A percentile compares a stretch with the other conserved stretches of the same genome.
Evolutionary conservation across 148 eudicot genomes (phyloP).

Genomic region (Persicaria tinctoria): DNA sequence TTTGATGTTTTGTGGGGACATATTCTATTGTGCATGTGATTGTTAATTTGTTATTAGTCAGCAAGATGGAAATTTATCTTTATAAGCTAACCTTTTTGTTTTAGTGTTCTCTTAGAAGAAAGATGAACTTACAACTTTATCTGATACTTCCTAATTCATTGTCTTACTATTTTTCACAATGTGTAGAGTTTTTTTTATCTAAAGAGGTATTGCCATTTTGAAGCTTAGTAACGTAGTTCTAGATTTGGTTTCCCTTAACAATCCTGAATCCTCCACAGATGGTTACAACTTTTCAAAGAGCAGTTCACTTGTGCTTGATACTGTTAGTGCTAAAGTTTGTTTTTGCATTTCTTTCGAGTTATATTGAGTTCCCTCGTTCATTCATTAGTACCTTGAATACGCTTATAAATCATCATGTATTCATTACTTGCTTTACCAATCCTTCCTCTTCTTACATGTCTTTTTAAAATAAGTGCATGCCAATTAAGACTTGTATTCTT

Average conservation of each 20-base stretch:
- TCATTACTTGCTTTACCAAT: background rate
- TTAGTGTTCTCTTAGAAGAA: background rate
- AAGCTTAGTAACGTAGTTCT: too few relatives aligned
- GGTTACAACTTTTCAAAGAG: background rate
- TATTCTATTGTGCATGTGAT: background rate
- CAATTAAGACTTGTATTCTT: background rate
- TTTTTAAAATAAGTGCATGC: background rate
- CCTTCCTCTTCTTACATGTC: background rate
- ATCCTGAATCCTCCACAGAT: background rate
- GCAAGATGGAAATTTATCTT: background rate
- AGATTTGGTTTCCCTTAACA: background rate
- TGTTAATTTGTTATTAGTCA: background rate
- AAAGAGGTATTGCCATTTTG: background rate
- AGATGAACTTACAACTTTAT: background rate
- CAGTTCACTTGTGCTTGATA: background rate
- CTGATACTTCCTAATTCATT: background rate
- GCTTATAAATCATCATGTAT: background rate
- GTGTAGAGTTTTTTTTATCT: background rate
- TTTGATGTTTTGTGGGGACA: background rate
- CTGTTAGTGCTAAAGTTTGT: background rate
- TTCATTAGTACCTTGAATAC: too few relatives aligned
- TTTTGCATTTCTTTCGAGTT: background rate
- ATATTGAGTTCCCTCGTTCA: background rate
- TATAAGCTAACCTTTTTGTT: background rate
- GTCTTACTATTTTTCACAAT: background rate